phyloP scores from a whole-genome alignment of 768 basidiomycete genomes.

The Leccinum variicolor region DNA sequence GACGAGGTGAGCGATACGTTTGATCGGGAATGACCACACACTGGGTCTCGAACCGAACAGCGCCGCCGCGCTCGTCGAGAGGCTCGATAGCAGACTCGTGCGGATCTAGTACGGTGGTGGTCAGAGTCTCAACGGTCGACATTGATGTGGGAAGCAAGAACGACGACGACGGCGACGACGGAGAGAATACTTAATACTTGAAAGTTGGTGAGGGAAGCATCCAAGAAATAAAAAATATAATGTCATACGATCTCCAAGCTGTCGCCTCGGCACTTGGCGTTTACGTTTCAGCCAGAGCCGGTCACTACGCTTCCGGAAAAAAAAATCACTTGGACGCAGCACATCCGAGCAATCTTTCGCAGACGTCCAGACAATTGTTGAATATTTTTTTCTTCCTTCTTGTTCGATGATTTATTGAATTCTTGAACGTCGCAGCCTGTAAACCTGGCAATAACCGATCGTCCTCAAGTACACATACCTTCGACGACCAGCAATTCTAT shows the following conservation, averaged over 20 bases:
- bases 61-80: conserved; percentile 23
- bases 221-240: conserved; percentile 5
- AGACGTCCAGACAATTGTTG: background rate
- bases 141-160: conserved; percentile 3
- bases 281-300: background rate
- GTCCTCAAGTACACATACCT: too few species aligned
- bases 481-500: too few species aligned
- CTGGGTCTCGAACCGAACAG: conserved; percentile 68
- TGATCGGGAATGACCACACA: conserved; percentile 74
- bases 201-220: background rate
- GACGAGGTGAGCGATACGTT: conserved; percentile 33
- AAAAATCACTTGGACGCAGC: too few species aligned
- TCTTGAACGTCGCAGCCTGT: background rate
- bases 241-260: conserved; percentile 17
- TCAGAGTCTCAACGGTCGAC: conserved; percentile 6
- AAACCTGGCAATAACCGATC: background rate
- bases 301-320: background rate
- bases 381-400: too few species aligned
- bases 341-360: too few species aligned
- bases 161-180: background rate
- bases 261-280: conserved; percentile 6
- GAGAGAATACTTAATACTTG: background rate
- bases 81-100: conserved; percentile 2
- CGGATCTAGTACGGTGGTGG: background rate
- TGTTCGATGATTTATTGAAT: too few species aligned